These are phyloP conservation scores for Eucalyptus rudis DNA, from an alignment of 345 rosid genomes.

Conservation along the genomic window DNA sequence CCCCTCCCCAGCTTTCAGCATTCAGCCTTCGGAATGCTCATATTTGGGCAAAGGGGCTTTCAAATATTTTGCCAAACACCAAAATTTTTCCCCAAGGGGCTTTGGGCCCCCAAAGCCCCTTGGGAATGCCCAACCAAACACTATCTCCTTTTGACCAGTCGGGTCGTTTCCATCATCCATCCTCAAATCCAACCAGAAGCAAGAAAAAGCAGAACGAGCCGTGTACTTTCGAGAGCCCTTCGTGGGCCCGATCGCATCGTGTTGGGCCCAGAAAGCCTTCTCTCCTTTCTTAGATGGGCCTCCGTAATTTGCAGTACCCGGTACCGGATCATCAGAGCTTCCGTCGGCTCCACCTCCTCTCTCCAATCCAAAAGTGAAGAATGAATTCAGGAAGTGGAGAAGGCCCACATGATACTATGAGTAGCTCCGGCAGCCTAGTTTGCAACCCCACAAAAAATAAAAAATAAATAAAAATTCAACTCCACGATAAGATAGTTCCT, in stretches of 20 bases:
- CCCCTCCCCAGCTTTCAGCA: too few relatives aligned
- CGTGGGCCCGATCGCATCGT: not conserved
- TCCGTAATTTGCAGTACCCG: not conserved
- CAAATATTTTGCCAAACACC: too few relatives aligned
- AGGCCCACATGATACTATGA: not conserved
- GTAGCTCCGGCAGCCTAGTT: not conserved
- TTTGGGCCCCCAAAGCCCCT: too few relatives aligned
- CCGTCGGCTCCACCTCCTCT: not conserved
- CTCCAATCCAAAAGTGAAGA: not conserved
- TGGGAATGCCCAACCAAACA: too few relatives aligned
- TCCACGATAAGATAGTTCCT: not conserved
- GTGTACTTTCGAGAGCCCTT: not conserved
- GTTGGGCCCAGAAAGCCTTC: not conserved
- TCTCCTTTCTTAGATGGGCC: not conserved
- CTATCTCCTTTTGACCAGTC: not conserved
- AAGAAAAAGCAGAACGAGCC: not conserved
- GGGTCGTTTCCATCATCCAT: not conserved
- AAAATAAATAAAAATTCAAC: not conserved
- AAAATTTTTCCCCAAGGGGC: too few relatives aligned
- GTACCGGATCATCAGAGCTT: not conserved
- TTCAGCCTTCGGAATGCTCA: too few relatives aligned
- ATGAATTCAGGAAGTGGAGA: not conserved
- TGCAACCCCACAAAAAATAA: not conserved
- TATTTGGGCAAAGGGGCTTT: too few relatives aligned
- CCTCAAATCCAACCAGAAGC: not conserved